Base-by-base conservation (phyloP, 306 rosid genomes). In the Lablab purpureus region DNA sequence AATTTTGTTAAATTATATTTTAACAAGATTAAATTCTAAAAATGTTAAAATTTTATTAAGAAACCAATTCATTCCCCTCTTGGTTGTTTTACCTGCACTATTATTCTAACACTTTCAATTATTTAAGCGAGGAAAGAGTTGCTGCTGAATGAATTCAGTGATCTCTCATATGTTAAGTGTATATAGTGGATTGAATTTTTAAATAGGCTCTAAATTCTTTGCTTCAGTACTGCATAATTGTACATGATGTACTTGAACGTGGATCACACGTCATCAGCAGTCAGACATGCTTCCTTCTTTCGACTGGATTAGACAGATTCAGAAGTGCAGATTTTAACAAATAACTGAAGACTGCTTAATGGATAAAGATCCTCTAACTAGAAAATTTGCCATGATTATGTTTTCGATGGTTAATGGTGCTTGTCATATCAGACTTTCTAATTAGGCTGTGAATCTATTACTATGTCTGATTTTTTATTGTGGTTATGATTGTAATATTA, bases 371-470 rank as follows among this genome's bases (percentile, higher is more conserved):
- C 67, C 73, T 75, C 14, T 70, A 30, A 46, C 52, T 23, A 7
- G 28, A 23, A 59, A 59, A 1, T 64, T 56, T 62, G 2, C 37
- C 43, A 14, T 59, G 75, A 78, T 46, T 47, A 18, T 55, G 65
- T 47, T n/a, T 19, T 36, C 37, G 51, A 21, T 68, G 60, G 68
- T 62, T 23, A 73, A 11, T 18, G 54, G 51, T 71, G 49, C 37
- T 30, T 66, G 65, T 47, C 40, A 34, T 34, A 8, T 7, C 67
- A 17, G 66, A 25, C 28, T 76, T n/a, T 6, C 72, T 32, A 51
- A 73, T 73, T 81, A 58, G 67, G 60, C 45, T 49, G 41, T 56
- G 56, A 67, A 68, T 59, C 68, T 63, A 14, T 65, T 55, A 55
- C 27, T 40, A 30, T 71, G 18, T 41, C 18, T 69, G 15, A 40